Percentiles rank a stretch among this genome's conserved stretches.
Conservation (phyloP, 1,139 yeast genomes). For the Nematodospora anomalae region DNA sequence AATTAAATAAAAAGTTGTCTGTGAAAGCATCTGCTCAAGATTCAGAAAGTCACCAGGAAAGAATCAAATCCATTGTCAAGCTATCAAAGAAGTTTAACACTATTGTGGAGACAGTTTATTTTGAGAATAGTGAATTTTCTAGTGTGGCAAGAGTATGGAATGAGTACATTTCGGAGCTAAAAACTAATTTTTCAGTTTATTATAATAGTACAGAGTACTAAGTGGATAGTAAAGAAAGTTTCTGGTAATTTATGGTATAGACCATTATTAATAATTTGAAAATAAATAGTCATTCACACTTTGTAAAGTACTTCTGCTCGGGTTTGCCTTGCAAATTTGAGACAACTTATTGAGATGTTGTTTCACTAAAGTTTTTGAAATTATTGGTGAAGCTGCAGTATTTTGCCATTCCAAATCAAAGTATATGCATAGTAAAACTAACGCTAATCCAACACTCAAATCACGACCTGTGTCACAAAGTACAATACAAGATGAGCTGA, state of each 20-base stretch:
- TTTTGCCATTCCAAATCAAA: constrained; percentile 45
- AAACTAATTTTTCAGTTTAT: constrained; percentile 12
- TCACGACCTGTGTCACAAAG: constrained; percentile 69
- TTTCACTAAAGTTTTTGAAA: constrained; percentile 55
- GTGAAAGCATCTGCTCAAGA: constrained; percentile 48
- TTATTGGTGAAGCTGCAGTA: constrained; percentile 17
- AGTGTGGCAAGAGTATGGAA: constrained; percentile 11
- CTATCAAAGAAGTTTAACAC: constrained; percentile 14
- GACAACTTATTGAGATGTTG: constrained; percentile 55
- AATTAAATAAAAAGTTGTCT: constrained; percentile 37
- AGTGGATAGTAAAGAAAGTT: not conserved
- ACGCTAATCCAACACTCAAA: constrained; percentile 58
- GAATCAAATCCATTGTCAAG: constrained; percentile 17
- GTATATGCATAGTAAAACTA: constrained; percentile 49
- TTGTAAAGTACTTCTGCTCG: constrained; percentile 76
- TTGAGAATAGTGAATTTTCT: constrained; percentile 9
- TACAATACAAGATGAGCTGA: constrained; percentile 29
- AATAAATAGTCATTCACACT: constrained; percentile 51
- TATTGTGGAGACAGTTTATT: constrained; percentile 11
- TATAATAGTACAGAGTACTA: constrained; percentile 13
- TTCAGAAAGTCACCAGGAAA: constrained; percentile 17
- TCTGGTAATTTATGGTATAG: not conserved
- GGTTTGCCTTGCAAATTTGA: constrained; percentile 54
- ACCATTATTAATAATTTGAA: constrained; percentile 4
- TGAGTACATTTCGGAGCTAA: constrained; percentile 10